These are phyloP conservation scores for Myxozyma mucilagina DNA, from an alignment of 805 yeast genomes.

Conservation along the genomic window DNA sequence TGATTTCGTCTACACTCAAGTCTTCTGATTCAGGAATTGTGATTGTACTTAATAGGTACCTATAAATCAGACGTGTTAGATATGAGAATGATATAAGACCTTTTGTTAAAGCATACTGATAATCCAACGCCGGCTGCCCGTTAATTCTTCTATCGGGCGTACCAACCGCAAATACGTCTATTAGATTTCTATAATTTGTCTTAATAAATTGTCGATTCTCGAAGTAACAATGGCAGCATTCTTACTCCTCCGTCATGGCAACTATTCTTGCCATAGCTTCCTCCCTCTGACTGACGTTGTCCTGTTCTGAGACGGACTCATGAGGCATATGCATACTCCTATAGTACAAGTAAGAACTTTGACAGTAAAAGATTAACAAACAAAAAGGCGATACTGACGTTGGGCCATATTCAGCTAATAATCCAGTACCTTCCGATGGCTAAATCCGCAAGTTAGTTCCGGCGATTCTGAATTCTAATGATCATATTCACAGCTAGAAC, in stretches of 20 bases:
- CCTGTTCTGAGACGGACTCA: constrained; percentile 2
- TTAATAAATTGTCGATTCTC: background rate
- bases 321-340: constrained; percentile 23
- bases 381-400: constrained; percentile 16
- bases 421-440: constrained; percentile 28
- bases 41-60: constrained; percentile 14
- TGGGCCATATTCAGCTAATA: constrained; percentile 28
- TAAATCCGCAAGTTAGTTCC: background rate
- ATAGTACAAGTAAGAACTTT: too few relatives aligned
- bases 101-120: constrained; percentile 15
- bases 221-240: background rate
- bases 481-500: background rate
- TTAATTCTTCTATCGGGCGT: constrained; percentile 25
- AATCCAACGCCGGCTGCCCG: constrained; percentile 17
- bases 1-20: background rate
- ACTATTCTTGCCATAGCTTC: constrained; percentile 30
- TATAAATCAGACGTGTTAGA: background rate
- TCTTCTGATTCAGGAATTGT: constrained; percentile 3
- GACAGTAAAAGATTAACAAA: background rate
- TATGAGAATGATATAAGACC: background rate
- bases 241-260: constrained; percentile 29
- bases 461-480: background rate
- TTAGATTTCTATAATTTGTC: constrained; percentile 20
- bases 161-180: constrained; percentile 31
- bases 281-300: constrained; percentile 12